A percentile compares a stretch with the other conserved stretches of the same genome.
Evolutionary conservation across 2,329 filamentous ascomycete genomes (phyloP).

Genomic region (Tolypocladium paradoxum): DNA sequence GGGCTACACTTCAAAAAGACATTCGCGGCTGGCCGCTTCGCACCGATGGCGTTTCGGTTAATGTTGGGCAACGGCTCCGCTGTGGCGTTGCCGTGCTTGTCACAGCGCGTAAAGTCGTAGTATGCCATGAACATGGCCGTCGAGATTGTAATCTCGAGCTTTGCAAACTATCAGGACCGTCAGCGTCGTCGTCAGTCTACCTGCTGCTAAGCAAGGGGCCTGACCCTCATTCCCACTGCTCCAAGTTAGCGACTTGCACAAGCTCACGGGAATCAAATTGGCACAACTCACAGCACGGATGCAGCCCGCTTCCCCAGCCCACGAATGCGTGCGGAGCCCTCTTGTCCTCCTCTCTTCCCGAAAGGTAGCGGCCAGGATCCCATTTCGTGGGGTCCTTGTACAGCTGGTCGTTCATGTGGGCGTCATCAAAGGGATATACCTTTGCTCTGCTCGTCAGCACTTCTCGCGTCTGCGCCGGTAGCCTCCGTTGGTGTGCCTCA

Average conservation of each 20-base stretch:
- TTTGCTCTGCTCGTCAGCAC: conserved; percentile 3
- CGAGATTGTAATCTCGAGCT: conserved; percentile 40
- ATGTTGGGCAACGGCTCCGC: conserved; percentile 4
- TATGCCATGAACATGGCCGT: conserved; percentile 36
- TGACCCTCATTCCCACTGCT: conserved; percentile 5
- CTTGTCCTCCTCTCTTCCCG: conserved; percentile 34
- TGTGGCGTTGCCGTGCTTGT: conserved; percentile 23
- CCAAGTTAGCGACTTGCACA: not conserved
- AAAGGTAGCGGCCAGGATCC: conserved; percentile 38
- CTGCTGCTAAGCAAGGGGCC: not conserved
- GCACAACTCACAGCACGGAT: conserved; percentile 20
- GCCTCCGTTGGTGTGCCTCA: conserved; percentile 2
- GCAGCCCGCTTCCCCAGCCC: conserved; percentile 24
- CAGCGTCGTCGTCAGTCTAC: not conserved
- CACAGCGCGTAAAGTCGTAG: conserved; percentile 34
- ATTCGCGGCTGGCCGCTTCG: conserved; percentile 8
- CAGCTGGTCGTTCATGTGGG: conserved; percentile 34
- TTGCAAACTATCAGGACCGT: conserved; percentile 30
- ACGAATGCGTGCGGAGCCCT: conserved; percentile 16
- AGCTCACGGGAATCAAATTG: too few relatives aligned
- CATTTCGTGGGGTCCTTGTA: conserved; percentile 37
- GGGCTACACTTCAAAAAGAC: conserved; percentile 3
- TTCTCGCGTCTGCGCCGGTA: not conserved
- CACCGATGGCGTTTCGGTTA: conserved; percentile 6
- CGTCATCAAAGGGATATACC: conserved; percentile 33